Conservation (phyloP, 2,329 filamentous ascomycete genomes). For the Ilyonectria sp. region DNA sequence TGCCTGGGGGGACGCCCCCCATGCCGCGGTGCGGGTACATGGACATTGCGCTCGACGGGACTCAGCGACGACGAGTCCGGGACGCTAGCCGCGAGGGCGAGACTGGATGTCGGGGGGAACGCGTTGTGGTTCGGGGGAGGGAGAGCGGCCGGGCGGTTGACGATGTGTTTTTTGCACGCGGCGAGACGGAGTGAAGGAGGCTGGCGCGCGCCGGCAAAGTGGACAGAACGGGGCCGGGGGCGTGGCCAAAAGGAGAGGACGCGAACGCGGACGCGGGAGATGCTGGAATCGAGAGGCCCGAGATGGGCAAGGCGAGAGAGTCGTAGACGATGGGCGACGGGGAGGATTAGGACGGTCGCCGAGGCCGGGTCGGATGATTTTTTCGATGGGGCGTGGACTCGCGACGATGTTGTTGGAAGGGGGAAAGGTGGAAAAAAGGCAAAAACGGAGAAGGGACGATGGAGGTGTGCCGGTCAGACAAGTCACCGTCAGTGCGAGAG, state of each 20-base stretch:
- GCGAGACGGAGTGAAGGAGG: constrained; percentile 29
- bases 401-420: constrained; percentile 48
- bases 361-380: constrained; percentile 35
- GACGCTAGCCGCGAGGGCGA: constrained; percentile 34
- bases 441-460: constrained; percentile 46
- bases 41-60: constrained; percentile 63
- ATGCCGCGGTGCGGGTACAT: constrained; percentile 96
- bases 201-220: constrained; percentile 37
- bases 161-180: constrained; percentile 25
- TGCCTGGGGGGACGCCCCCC: constrained; percentile 75
- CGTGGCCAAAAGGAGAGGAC: constrained; percentile 42
- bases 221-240: constrained; percentile 39
- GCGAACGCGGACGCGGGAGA: constrained; percentile 34
- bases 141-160: constrained; percentile 24
- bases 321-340: constrained; percentile 18
- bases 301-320: constrained; percentile 24
- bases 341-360: constrained; percentile 25
- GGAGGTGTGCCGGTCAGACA: constrained; percentile 38
- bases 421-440: constrained; percentile 46
- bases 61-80: constrained; percentile 35
- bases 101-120: constrained; percentile 8
- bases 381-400: constrained; percentile 36
- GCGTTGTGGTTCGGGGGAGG: constrained; percentile 12
- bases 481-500: constrained; percentile 12
- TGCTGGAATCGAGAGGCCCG: constrained; percentile 22